A percentile compares a stretch with the other conserved stretches of the same genome.
These are phyloP conservation scores for Podosphaera aphanis DNA, from an alignment of 2,329 filamentous ascomycete genomes.

Conservation along the genomic window DNA sequence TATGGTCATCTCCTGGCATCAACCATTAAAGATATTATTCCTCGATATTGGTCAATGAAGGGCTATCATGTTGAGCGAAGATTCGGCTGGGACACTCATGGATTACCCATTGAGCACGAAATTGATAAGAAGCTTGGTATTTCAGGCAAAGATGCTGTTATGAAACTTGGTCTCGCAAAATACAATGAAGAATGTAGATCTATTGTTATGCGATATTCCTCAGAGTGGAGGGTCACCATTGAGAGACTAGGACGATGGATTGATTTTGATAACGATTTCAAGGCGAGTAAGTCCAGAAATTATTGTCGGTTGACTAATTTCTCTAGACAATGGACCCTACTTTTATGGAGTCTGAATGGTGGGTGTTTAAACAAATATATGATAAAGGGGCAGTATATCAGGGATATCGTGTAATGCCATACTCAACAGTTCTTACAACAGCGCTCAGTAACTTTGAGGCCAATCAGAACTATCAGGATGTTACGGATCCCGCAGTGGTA, in stretches of 20 bases:
- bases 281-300: constrained; percentile 24
- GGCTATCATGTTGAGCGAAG: constrained; percentile 76
- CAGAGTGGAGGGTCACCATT: constrained; percentile 72
- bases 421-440: constrained; percentile 73
- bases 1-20: constrained; percentile 55
- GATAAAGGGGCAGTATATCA: constrained; percentile 79
- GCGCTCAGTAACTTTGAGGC: constrained; percentile 85
- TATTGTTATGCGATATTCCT: constrained; percentile 78
- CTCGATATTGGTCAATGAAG: constrained; percentile 94
- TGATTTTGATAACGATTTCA: constrained; percentile 94
- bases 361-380: constrained; percentile 84
- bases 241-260: constrained; percentile 86
- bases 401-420: constrained; percentile 82
- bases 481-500: constrained; percentile 74
- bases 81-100: constrained; percentile 92
- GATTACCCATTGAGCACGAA: constrained; percentile 85
- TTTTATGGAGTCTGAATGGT: constrained; percentile 95
- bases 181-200: constrained; percentile 83
- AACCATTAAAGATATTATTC: constrained; percentile 93
- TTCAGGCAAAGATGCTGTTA: constrained; percentile 66
- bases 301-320: constrained; percentile 5
- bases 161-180: constrained; percentile 61
- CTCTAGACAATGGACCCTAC: constrained; percentile 66
- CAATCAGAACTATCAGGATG: constrained; percentile 83
- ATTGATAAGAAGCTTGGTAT: constrained; percentile 92